Conservation (phyloP, 306 rosid genomes). For the Heteromeles arbutifolia region DNA sequence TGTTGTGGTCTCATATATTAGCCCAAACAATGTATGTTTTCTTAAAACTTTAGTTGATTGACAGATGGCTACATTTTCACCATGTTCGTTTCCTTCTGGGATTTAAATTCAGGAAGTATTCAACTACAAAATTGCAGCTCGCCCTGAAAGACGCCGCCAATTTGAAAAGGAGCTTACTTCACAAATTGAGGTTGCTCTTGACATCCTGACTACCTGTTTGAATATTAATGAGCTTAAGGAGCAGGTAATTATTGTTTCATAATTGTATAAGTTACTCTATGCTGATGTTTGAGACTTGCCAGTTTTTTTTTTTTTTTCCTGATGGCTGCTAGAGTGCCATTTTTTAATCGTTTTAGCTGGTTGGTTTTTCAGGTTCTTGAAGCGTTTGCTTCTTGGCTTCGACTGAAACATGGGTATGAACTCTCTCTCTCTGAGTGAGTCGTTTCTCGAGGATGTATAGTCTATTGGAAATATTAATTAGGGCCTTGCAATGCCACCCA, state of each 20-base stretch:
- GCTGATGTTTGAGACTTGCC: slow-evolving; percentile 12
- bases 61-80: background rate
- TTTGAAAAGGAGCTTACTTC: slow-evolving; percentile 94
- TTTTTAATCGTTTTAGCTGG: slow-evolving; percentile 20
- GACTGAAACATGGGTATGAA: slow-evolving; percentile 91
- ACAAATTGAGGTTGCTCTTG: slow-evolving; percentile 88
- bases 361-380: slow-evolving; percentile 78
- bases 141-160: slow-evolving; percentile 96
- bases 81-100: slow-evolving; percentile 13
- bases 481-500: background rate
- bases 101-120: slow-evolving; percentile 68
- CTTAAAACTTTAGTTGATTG: background rate
- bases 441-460: background rate
- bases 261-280: background rate
- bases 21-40: background rate
- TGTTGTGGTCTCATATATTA: background rate
- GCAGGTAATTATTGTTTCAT: slow-evolving; percentile 47
- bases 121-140: slow-evolving; percentile 95
- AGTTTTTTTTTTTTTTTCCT: background rate
- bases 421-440: background rate
- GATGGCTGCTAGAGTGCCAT: slow-evolving; percentile 3
- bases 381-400: slow-evolving; percentile 99
- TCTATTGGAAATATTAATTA: background rate
- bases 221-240: slow-evolving; percentile 88
- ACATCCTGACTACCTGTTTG: slow-evolving; percentile 86